Evolutionary conservation across 148 eudicot genomes (phyloP).

Genomic region (Hydrangea macrophylla): DNA sequence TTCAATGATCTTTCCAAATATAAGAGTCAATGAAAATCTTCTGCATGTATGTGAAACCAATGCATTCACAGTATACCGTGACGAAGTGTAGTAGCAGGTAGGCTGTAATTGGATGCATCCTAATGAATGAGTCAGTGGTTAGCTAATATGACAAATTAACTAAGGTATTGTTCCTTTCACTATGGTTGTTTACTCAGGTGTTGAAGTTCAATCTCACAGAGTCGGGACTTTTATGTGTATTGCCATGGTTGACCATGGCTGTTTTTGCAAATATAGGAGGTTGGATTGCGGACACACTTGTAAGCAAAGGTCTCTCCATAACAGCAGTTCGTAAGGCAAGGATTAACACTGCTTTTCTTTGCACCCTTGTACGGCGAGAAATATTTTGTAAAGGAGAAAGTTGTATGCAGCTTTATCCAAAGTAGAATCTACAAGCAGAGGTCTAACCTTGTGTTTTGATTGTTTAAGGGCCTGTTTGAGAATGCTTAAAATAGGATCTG

Average conservation of each 20-base stretch:
- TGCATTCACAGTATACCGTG: background rate
- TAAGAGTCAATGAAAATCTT: background rate
- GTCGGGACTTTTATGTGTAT: conserved; percentile 80
- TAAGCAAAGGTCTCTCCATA: conserved; percentile 77
- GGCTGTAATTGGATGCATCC: background rate
- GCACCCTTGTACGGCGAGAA: background rate
- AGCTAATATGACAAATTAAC: conserved; percentile 21
- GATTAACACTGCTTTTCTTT: conserved; percentile 4
- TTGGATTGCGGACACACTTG: conserved; percentile 95
- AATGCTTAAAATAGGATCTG: too few relatives aligned
- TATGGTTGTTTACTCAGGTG: conserved; percentile 50
- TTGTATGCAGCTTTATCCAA: background rate
- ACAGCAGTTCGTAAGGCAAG: conserved; percentile 92
- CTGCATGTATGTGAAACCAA: background rate
- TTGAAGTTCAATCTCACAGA: conserved; percentile 93
- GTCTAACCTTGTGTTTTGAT: background rate
- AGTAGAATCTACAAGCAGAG: background rate
- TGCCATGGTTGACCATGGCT: conserved; percentile 99
- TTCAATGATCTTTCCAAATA: background rate
- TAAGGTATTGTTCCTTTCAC: conserved; percentile 12
- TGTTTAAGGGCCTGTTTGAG: background rate
- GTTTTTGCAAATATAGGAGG: conserved; percentile 94
- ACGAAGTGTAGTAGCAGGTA: background rate
- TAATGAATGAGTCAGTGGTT: background rate
- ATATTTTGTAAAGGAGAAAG: background rate